phyloP scores from a whole-genome alignment of 768 basidiomycete genomes.

The Glaciozyma antarctica region DNA sequence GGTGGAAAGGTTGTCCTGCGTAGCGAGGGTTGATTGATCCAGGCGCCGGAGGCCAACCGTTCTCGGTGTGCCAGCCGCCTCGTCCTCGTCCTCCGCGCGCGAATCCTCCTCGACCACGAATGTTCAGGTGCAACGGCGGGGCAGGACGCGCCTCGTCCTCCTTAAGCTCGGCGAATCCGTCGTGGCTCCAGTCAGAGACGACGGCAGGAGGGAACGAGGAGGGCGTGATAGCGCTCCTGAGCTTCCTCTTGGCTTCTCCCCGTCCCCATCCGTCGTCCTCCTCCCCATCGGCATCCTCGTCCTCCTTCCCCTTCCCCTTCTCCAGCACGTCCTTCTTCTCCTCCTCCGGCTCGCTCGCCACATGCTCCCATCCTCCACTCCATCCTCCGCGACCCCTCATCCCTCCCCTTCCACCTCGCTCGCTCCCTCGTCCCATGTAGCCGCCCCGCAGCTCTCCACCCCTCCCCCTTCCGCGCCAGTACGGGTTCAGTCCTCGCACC shows the following conservation, averaged over 20 bases:
- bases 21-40: constrained; percentile 27
- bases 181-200: constrained; percentile 66
- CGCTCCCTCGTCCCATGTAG: constrained; percentile 36
- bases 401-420: constrained; percentile 1
- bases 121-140: not conserved
- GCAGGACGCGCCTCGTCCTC: not conserved
- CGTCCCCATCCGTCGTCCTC: constrained; percentile 21
- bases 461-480: constrained; percentile 58
- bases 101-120: not conserved
- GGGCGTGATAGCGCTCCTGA: not conserved
- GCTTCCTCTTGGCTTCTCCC: constrained; percentile 21
- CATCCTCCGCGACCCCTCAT: constrained; percentile 22
- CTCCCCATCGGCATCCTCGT: constrained; percentile 2
- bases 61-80: not conserved
- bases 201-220: constrained; percentile 42
- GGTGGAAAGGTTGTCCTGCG: constrained; percentile 29
- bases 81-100: not conserved
- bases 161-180: constrained; percentile 71
- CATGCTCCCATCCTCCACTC: constrained; percentile 29
- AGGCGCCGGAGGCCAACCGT: constrained; percentile 3
- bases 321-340: constrained; percentile 30
- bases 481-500: constrained; percentile 67
- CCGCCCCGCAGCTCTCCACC: not conserved
- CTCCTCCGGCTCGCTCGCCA: not conserved
- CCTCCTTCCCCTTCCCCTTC: constrained; percentile 36